Evolutionary conservation across 495 filamentous ascomycete genomes (phyloP).

Genomic region (Podospora comata): DNA sequence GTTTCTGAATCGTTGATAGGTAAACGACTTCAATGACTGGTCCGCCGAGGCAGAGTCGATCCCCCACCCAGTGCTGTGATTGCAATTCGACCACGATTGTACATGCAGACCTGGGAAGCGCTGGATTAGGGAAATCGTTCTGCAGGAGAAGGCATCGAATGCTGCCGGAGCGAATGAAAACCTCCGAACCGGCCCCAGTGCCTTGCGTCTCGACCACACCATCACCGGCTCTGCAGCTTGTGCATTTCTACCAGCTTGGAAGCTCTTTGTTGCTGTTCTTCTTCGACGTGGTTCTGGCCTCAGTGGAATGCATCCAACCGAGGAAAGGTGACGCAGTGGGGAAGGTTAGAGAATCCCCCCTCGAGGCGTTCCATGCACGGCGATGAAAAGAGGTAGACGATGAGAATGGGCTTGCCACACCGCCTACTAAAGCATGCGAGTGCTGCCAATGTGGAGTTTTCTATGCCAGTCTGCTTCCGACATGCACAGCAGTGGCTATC

Average conservation of each 20-base stretch:
- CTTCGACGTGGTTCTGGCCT: background rate
- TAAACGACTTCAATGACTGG: background rate
- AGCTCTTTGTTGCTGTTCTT: background rate
- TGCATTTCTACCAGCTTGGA: background rate
- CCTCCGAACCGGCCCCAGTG: constrained; percentile 5
- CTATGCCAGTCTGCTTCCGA: constrained; percentile 8
- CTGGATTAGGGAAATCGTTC: constrained; percentile 8
- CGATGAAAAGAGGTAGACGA: constrained; percentile 7
- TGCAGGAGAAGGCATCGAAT: background rate
- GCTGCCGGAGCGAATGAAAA: constrained; percentile 8
- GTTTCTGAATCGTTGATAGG: constrained; percentile 9
- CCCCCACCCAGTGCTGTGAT: background rate
- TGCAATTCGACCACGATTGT: constrained; percentile 1
- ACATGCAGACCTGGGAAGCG: background rate
- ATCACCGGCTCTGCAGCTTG: background rate
- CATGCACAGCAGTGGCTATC: background rate
- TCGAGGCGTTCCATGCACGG: constrained; percentile 7
- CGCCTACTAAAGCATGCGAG: constrained; percentile 6
- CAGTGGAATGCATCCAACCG: background rate
- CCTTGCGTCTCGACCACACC: background rate
- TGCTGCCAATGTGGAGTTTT: background rate
- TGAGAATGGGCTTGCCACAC: constrained; percentile 10
- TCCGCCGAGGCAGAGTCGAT: background rate
- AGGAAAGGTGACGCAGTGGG: background rate
- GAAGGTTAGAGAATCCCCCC: background rate